Evolutionary conservation across 192 early-diverging fungal species (phyloP).

Genomic region (Gonapodya sp.): DNA sequence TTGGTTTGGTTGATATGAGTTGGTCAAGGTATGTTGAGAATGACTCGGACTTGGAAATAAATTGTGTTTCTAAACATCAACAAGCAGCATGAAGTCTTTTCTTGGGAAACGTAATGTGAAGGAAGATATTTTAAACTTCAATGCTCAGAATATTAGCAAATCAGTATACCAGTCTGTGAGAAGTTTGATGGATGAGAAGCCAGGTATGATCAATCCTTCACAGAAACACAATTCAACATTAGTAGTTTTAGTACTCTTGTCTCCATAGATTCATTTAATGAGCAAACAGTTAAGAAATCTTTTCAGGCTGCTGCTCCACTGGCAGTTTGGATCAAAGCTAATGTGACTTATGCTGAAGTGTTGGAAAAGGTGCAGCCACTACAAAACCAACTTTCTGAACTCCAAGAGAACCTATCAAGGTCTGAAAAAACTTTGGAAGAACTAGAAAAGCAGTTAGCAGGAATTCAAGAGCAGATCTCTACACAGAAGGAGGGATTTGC

Average conservation of each 20-base stretch:
- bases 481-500: slow-evolving; percentile 37
- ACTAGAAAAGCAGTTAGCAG: slow-evolving; percentile 35
- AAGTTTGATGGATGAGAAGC: slow-evolving; percentile 37
- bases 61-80: no score
- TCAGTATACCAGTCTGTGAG: slow-evolving; percentile 36
- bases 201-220: neutral
- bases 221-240: no score
- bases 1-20: slow-evolving; percentile 54
- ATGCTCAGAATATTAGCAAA: slow-evolving; percentile 37
- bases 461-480: slow-evolving; percentile 41
- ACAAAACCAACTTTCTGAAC: slow-evolving; percentile 29
- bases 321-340: slow-evolving; percentile 55
- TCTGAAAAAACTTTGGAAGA: slow-evolving; percentile 30
- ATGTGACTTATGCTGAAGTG: slow-evolving; percentile 43
- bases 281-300: slow-evolving; percentile 35
- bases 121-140: slow-evolving; percentile 51
- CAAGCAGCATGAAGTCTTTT: slow-evolving; percentile 55
- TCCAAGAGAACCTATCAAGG: slow-evolving; percentile 34
- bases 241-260: no score
- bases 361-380: slow-evolving; percentile 44
- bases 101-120: slow-evolving; percentile 51
- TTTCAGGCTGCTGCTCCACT: slow-evolving; percentile 51
- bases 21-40: slow-evolving; percentile 22
- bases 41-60: no score
- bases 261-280: slow-evolving; percentile 43